Base-by-base conservation (phyloP, 2,329 filamentous ascomycete genomes). In the Westerdykella sp. region DNA sequence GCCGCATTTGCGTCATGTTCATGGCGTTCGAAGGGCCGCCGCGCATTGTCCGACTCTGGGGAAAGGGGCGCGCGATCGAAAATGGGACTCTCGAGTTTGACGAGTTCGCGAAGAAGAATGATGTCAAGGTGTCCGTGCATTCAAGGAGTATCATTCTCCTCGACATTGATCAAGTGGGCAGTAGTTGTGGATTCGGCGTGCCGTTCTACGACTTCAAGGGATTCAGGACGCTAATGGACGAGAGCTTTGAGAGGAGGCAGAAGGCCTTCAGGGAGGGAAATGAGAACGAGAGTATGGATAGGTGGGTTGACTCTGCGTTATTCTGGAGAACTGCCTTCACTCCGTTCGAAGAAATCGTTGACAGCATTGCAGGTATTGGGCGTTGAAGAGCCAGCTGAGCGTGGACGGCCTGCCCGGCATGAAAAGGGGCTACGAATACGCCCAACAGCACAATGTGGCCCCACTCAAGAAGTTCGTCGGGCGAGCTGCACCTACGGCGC, bases 381-480 rank as follows among this genome's bases (percentile, higher is more conserved):
- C 69, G 4, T 69, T 55, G 41, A 73, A 73, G 53, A 68, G 63
- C 28, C 64, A 69, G 14, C 58, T 62, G 44, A 67, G 62, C 28
- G 67, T 73, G 21, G 71, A 73, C 47, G 70, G 70, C 0, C 51
- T 73, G 21, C 70, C 70, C 0, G 70, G 65, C 0, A 69, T 71
- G 66, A 65, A 66, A 53, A 52, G 59, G 15, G 71, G 65, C 0
- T 55, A 66, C 7, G 55, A 63, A 6, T 65, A 56, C 34, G 68
- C 60, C n/a, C 56, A 62, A 41, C 49, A 53, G 37, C 56, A 72
- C 28, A 53, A 49, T 0, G 59, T 73, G 1, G 54, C 51, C 48
- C 70, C 71, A 12, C 48, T 73, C 36, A 66, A 64, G 55, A 73
- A 73, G 54, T 69, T 71, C 65, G 60, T 70, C 6, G 68, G 67